These are phyloP conservation scores for Cylindrotheca closterium DNA, from an alignment of 108 stramenopile genomes.

Conservation along the genomic window DNA sequence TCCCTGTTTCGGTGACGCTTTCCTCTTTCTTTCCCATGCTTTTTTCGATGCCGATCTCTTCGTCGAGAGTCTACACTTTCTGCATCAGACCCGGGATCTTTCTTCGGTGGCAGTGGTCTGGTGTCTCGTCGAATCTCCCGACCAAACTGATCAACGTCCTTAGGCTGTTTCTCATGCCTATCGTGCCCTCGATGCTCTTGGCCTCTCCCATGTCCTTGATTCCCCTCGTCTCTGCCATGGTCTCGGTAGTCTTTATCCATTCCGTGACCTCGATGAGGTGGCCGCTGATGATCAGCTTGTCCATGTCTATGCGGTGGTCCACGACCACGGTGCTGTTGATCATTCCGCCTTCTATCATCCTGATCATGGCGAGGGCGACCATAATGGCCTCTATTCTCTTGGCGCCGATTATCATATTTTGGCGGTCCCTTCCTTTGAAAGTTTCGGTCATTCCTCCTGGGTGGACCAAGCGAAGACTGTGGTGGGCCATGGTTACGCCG, in stretches of 20 bases:
- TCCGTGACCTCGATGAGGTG: too few species aligned
- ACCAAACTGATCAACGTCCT: conserved; percentile 1
- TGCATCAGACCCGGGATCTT: too few species aligned
- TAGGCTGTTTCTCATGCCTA: not conserved
- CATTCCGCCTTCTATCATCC: not conserved
- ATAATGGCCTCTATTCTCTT: not conserved
- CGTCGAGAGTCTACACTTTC: not conserved
- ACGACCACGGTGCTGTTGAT: not conserved
- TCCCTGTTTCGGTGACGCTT: not conserved
- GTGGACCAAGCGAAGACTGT: not conserved
- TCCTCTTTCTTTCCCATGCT: conserved; percentile 6
- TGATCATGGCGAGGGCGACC: not conserved
- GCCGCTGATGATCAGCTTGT: not conserved
- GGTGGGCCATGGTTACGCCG: not conserved
- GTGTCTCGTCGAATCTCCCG: conserved; percentile 2
- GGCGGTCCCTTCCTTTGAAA: too few species aligned
- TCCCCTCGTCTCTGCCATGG: not conserved
- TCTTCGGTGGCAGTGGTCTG: too few species aligned
- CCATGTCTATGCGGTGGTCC: not conserved
- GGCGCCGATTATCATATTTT: too few species aligned
- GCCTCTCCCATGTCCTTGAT: not conserved
- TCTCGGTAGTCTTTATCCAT: not conserved
- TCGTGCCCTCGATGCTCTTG: not conserved
- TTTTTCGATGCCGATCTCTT: conserved; percentile 3
- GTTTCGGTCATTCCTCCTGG: too few species aligned